A percentile compares a stretch with the other conserved stretches of the same genome.
phyloP scores from a whole-genome alignment of 495 filamentous ascomycete genomes.

The Penicillium roqueforti region DNA sequence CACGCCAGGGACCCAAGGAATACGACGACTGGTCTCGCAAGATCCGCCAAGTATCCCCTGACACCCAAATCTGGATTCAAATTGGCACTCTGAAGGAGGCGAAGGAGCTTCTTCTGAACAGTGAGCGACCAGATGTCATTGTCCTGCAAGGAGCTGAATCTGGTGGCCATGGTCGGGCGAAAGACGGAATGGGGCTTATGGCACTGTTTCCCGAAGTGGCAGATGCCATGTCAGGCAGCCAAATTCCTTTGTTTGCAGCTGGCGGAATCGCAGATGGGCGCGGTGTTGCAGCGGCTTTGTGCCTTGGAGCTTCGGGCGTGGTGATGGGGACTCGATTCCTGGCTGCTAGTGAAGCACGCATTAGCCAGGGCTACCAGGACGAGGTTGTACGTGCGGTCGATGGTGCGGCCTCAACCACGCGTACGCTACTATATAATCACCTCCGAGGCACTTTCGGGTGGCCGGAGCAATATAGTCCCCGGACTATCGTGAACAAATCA shows the following conservation, averaged over 20 bases:
- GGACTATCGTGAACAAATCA: conserved; percentile 59
- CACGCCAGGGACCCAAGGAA: conserved; percentile 40
- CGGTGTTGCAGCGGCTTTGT: conserved; percentile 59
- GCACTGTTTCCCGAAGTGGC: conserved; percentile 54
- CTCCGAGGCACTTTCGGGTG: conserved; percentile 65
- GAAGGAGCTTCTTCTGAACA: conserved; percentile 32
- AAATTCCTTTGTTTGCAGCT: conserved; percentile 61
- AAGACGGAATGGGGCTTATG: conserved; percentile 54
- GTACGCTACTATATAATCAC: conserved; percentile 67
- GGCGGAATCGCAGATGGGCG: conserved; percentile 69
- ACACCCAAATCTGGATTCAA: conserved; percentile 64
- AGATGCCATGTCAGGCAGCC: conserved; percentile 46
- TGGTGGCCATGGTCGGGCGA: conserved; percentile 65
- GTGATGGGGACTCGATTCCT: conserved; percentile 72
- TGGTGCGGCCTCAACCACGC: conserved; percentile 58
- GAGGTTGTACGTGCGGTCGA: conserved; percentile 58
- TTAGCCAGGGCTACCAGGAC: conserved; percentile 55
- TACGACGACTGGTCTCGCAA: conserved; percentile 51
- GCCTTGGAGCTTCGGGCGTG: conserved; percentile 61
- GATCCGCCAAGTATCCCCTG: conserved; percentile 42
- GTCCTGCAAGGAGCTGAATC: conserved; percentile 72
- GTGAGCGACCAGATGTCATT: conserved; percentile 56
- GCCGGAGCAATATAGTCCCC: conserved; percentile 59
- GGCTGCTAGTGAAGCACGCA: conserved; percentile 59
- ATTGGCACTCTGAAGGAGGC: conserved; percentile 59